Evolutionary conservation across 78 protist species (phyloP).

Genomic region (Bodo saltans): DNA sequence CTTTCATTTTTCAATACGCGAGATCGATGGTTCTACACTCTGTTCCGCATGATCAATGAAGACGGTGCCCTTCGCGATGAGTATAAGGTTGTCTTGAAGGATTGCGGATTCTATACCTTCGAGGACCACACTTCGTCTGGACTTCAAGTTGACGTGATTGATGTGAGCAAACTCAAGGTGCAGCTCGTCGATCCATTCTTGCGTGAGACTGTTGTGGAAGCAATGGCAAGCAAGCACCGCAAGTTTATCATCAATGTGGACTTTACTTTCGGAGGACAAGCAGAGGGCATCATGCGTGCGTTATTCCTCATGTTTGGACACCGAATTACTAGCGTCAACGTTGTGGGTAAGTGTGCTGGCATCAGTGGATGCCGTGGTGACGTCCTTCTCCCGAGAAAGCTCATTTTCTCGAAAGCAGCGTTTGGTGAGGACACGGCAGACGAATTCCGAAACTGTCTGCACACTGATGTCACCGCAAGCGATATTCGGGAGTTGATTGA

Average conservation of each 20-base stretch:
- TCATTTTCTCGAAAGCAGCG: not conserved
- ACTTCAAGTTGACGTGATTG: not conserved
- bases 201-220: not conserved
- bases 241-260: not conserved
- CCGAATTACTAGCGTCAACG: not conserved
- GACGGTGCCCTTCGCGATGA: no score
- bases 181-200: not conserved
- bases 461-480: not conserved
- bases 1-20: not conserved
- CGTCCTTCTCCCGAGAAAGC: not conserved
- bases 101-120: not conserved
- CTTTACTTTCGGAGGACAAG: not conserved
- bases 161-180: not conserved
- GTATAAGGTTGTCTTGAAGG: not conserved
- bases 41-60: not conserved
- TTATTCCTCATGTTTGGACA: not conserved
- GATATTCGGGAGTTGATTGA: not conserved
- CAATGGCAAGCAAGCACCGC: not conserved
- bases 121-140: not conserved
- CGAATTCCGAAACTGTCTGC: not conserved
- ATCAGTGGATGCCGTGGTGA: not conserved
- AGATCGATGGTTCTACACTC: not conserved
- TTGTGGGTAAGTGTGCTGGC: slow-evolving; percentile 1
- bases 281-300: not conserved
- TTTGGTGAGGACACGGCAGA: not conserved